These are phyloP conservation scores for Linaria vulgaris DNA, from an alignment of 257 asterid genomes.

Conservation along the genomic window DNA sequence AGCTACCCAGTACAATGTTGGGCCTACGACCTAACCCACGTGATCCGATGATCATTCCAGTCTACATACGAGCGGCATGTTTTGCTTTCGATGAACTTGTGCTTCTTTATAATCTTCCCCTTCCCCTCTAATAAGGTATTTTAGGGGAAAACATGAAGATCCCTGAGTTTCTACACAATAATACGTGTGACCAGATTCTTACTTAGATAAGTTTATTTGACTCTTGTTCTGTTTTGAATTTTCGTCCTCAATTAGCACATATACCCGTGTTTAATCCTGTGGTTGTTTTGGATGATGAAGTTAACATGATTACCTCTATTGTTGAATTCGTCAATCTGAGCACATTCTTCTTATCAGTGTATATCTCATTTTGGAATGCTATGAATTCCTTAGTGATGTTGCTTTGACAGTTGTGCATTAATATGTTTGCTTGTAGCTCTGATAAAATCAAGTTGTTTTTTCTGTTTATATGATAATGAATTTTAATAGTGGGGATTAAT, in stretches of 20 bases:
- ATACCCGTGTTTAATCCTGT: conserved; percentile 8
- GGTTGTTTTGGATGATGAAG: conserved; percentile 3
- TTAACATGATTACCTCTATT: conserved; percentile 2
- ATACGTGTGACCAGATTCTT: too few species aligned
- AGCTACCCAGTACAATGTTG: too few species aligned
- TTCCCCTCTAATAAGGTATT: too few species aligned
- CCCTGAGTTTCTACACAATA: too few species aligned
- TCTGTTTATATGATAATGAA: background rate
- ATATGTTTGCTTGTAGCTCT: conserved; percentile 9
- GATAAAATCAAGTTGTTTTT: background rate
- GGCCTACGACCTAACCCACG: too few species aligned
- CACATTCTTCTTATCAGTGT: background rate
- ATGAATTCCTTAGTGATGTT: conserved; percentile 10
- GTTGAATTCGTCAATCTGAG: background rate
- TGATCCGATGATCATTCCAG: too few species aligned
- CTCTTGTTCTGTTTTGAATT: background rate
- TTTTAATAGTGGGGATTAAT: too few species aligned
- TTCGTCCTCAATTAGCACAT: background rate
- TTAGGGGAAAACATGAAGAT: too few species aligned
- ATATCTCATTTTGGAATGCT: background rate
- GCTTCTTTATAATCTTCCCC: too few species aligned
- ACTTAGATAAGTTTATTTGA: background rate
- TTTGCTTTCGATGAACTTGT: too few species aligned
- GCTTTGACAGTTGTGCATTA: conserved; percentile 1
- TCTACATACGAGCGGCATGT: too few species aligned